Evolutionary conservation across 805 yeast species (phyloP).

Genomic region (Candida ulmi): DNA sequence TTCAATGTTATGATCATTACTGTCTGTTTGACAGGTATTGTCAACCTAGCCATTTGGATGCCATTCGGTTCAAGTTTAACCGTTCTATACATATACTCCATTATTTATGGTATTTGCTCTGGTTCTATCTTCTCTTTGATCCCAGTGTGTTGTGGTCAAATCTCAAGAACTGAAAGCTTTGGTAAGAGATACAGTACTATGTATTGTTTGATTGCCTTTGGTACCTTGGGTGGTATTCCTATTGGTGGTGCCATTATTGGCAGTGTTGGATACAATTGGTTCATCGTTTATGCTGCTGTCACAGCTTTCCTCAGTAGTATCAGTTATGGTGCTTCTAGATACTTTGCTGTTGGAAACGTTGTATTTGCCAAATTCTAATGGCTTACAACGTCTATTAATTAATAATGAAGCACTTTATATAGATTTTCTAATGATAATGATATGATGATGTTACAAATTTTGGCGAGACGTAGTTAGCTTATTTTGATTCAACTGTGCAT

Average conservation of each 20-base stretch:
- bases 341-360: constrained; percentile 35
- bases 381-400: no score
- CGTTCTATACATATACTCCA: constrained; percentile 38
- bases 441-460: no score
- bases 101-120: constrained; percentile 45
- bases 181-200: constrained; percentile 53
- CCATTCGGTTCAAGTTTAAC: constrained; percentile 31
- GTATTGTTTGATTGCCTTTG: constrained; percentile 53
- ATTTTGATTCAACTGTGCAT: no score
- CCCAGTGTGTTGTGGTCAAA: constrained; percentile 56
- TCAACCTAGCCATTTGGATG: constrained; percentile 36
- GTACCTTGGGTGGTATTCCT: constrained; percentile 43
- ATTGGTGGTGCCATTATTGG: constrained; percentile 45
- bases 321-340: constrained; percentile 39
- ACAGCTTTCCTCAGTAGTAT: constrained; percentile 32
- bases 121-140: constrained; percentile 49
- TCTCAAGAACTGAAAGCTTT: constrained; percentile 45
- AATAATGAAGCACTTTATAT: no score
- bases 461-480: no score
- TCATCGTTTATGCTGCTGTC: constrained; percentile 29
- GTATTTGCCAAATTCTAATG: background rate
- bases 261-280: constrained; percentile 28
- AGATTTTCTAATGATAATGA: no score
- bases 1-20: constrained; percentile 46
- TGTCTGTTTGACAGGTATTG: constrained; percentile 24